Base-by-base conservation (phyloP, 768 basidiomycete genomes). In the Boletus bicolor region DNA sequence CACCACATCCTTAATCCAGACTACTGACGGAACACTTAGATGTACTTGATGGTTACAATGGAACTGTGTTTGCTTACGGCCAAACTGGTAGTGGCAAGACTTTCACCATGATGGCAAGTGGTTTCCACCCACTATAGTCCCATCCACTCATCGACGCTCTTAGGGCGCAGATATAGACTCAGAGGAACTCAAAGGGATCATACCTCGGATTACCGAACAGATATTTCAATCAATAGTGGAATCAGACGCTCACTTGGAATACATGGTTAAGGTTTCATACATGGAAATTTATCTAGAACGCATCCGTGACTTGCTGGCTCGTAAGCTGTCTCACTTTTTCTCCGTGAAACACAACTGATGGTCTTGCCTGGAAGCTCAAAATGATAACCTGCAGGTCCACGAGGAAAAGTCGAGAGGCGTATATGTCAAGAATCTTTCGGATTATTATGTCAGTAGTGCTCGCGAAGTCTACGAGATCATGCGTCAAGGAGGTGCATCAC, bases 241-340 rank as follows among this genome's bases (percentile, higher is more conserved):
- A 67, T 96, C 94, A 53, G 96, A 98, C 63, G 82, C 91, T 36
- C 92, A 93, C 72, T 77, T 99, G 55, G 97, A 99, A 73, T 99
- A 99, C 72, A 85, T 98, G 61, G 97, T 99, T 71, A 99, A 99
- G 76, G 97, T 98, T 49, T 97, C 93, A 36, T 99, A 98, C 73
- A 98, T 99, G 96, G 97, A 99, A 76, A 98, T 99, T 56, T 99
- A 99, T 73, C 81, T 98, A 57, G 97, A 99, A 74, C 85, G 88
- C 59, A 93, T 99, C 62, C 83, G 95, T 50, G 97, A 99, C 80
- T 76, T 99, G 53, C 81, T 99, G 51, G 89, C 93, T 57, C 97
- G 96, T 98, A 73, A 68, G 96, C 36, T 24, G n/a, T 34, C 21
- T 42, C 36, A 19, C 34, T 45, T 21, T 55, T 49, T 54, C 32